These are phyloP conservation scores for Backusella sp. DNA, from an alignment of 192 early-diverging fungal genomes.

Conservation along the genomic window DNA sequence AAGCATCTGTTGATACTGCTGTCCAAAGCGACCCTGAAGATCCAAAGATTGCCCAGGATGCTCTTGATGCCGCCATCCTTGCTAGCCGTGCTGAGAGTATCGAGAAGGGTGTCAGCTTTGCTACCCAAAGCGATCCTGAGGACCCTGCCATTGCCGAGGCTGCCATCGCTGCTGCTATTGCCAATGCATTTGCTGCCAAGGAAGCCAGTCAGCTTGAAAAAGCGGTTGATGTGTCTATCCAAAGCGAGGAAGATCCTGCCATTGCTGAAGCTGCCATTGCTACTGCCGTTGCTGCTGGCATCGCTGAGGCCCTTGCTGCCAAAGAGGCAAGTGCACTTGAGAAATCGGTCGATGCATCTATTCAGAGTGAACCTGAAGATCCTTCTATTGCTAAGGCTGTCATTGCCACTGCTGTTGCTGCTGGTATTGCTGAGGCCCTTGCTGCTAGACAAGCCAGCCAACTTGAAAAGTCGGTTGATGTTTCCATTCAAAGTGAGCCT, in stretches of 20 bases:
- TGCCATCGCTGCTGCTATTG: slow-evolving; percentile 12
- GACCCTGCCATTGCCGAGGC: neutral
- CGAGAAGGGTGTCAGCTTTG: neutral
- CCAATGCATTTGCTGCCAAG: neutral
- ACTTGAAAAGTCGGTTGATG: neutral
- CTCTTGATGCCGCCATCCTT: neutral
- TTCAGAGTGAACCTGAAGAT: neutral
- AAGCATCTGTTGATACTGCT: neutral
- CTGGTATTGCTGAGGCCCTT: neutral
- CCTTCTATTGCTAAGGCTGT: neutral
- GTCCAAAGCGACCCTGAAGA: slow-evolving; percentile 3
- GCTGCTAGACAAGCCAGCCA: neutral
- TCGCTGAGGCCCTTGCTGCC: slow-evolving; percentile 20
- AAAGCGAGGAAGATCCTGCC: neutral
- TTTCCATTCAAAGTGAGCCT: neutral
- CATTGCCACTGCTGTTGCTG: neutral
- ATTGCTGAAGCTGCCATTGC: neutral
- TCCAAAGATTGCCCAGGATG: neutral
- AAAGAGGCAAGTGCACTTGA: neutral
- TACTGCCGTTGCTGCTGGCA: neutral
- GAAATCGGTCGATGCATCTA: neutral
- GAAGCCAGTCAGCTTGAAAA: neutral
- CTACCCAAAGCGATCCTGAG: slow-evolving; percentile 11
- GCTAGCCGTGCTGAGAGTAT: neutral
- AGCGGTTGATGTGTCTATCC: neutral